phyloP scores from a whole-genome alignment of 2,329 filamentous ascomycete genomes.

The Colletotrichum tropicale region DNA sequence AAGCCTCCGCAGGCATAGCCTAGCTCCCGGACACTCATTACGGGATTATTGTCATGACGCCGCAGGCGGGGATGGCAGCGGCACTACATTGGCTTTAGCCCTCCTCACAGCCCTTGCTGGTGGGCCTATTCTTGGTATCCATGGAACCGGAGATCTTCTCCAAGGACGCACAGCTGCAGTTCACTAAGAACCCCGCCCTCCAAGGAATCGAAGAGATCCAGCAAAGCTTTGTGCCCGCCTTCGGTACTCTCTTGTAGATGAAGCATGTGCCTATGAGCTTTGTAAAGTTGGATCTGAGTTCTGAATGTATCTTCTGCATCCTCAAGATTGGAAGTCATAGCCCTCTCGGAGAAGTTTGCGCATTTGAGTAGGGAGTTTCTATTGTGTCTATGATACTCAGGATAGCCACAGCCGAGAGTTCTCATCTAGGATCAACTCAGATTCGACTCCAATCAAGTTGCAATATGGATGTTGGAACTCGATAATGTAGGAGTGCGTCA shows the following conservation, averaged over 20 bases:
- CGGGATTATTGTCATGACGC: too few relatives aligned
- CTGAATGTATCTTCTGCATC: too few relatives aligned
- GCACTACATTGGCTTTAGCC: too few relatives aligned
- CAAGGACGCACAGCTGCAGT: not conserved
- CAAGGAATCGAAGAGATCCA: not conserved
- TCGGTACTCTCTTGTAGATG: not conserved
- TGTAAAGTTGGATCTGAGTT: not conserved
- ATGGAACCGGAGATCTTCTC: not conserved
- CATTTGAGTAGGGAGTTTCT: not conserved
- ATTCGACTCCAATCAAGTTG: constrained; percentile 74
- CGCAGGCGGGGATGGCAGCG: too few relatives aligned
- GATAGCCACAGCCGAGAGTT: rapidly evolving
- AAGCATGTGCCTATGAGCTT: not conserved
- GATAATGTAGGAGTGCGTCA: constrained; percentile 73
- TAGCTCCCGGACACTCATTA: too few relatives aligned
- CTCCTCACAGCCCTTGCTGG: too few relatives aligned
- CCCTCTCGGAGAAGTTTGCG: too few relatives aligned
- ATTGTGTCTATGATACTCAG: not conserved
- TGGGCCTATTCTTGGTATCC: too few relatives aligned
- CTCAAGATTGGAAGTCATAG: too few relatives aligned
- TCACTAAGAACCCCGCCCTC: not conserved
- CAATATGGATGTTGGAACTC: constrained; percentile 74
- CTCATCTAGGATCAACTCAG: rapidly evolving
- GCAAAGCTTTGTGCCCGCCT: not conserved
- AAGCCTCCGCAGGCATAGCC: too few relatives aligned